Evolutionary conservation across 1,139 yeast species (phyloP).

Genomic region (Blastobotrys capitulatus): DNA sequence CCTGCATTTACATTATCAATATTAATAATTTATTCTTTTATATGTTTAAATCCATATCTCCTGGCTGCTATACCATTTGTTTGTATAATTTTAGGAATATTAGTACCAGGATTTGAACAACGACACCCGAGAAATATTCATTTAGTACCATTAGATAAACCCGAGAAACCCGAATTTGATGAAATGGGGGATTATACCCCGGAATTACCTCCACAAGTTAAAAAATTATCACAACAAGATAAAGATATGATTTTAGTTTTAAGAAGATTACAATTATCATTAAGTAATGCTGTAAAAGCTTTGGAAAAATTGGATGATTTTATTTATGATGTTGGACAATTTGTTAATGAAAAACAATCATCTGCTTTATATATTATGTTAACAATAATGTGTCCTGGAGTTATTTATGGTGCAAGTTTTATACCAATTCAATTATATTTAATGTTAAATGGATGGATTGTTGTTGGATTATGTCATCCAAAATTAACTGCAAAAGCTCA

Average conservation of each 20-base stretch:
- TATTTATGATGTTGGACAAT: constrained; percentile 62
- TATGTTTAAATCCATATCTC: constrained; percentile 60
- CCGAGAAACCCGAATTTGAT: constrained; percentile 14
- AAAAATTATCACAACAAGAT: constrained; percentile 9
- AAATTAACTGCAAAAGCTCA: constrained; percentile 33
- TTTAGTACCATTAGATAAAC: constrained; percentile 12
- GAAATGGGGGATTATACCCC: constrained; percentile 16
- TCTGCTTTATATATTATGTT: constrained; percentile 49
- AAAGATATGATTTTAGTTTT: constrained; percentile 42
- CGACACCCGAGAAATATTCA: constrained; percentile 46
- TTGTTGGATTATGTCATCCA: constrained; percentile 52
- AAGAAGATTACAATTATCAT: constrained; percentile 58
- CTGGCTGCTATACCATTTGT: constrained; percentile 60
- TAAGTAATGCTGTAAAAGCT: constrained; percentile 49
- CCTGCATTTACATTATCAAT: constrained; percentile 34
- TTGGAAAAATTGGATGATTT: constrained; percentile 52
- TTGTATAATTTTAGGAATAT: constrained; percentile 49
- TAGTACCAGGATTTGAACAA: constrained; percentile 65
- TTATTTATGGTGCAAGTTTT: constrained; percentile 52
- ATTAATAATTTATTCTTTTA: constrained; percentile 29
- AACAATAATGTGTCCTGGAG: constrained; percentile 39
- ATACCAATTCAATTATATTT: constrained; percentile 64
- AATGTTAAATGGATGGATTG: constrained; percentile 53
- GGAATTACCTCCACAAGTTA: constrained; percentile 7
- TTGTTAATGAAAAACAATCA: constrained; percentile 63